These are phyloP conservation scores for Euptelea pleiosperma DNA, from an alignment of 164 flowering plant genomes.

Conservation along the genomic window DNA sequence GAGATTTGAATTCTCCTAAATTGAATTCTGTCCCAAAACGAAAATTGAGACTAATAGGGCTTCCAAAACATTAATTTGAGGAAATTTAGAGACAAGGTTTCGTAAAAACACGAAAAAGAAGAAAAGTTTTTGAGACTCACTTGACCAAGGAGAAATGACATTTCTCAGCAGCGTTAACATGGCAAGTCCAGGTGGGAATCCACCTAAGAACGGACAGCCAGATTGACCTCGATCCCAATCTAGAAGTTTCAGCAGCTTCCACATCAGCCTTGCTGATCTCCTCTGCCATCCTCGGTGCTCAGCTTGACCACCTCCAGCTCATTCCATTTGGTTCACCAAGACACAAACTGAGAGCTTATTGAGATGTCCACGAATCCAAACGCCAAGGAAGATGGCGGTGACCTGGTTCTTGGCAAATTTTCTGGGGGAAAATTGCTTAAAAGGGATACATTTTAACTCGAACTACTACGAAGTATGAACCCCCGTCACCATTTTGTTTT, in stretches of 20 bases:
- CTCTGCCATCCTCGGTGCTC: conserved; percentile 25
- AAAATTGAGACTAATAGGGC: too few relatives aligned
- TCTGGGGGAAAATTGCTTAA: too few relatives aligned
- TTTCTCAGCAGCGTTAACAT: conserved; percentile 78
- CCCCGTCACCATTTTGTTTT: too few relatives aligned
- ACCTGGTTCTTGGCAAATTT: too few relatives aligned
- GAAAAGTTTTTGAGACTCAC: conserved; percentile 28
- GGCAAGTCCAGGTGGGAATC: conserved; percentile 88
- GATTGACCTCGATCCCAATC: conserved; percentile 19
- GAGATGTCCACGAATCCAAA: too few relatives aligned
- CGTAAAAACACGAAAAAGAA: neutral
- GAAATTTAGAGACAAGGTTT: neutral
- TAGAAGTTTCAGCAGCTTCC: neutral
- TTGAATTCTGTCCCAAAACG: too few relatives aligned
- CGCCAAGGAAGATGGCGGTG: too few relatives aligned
- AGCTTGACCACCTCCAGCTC: conserved; percentile 12
- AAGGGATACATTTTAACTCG: too few relatives aligned
- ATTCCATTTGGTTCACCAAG: conserved; percentile 11
- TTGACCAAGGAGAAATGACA: conserved; percentile 89
- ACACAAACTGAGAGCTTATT: too few relatives aligned
- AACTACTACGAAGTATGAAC: too few relatives aligned
- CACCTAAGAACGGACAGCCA: conserved; percentile 84
- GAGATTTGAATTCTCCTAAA: too few relatives aligned
- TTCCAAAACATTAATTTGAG: too few relatives aligned
- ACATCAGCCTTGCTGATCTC: conserved; percentile 14